phyloP scores from a whole-genome alignment of 1,139 yeast genomes.

The Zygoascus meyerae region DNA sequence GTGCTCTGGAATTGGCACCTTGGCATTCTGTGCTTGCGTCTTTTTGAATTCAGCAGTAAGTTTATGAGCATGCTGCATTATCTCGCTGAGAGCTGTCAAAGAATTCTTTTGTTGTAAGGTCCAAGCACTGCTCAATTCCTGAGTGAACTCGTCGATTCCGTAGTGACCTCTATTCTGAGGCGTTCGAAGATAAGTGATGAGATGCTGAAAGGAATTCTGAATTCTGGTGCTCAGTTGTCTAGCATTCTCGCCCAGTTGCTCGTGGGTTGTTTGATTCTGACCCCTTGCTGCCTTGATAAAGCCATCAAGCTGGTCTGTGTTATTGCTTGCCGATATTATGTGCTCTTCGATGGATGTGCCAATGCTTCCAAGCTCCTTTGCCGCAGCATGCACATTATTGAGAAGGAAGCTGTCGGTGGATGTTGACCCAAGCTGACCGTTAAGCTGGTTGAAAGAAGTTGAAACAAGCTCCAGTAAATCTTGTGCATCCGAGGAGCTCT shows the following conservation, averaged over 20 bases:
- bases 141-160: neutral
- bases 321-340: slow-evolving; percentile 5
- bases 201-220: slow-evolving; percentile 11
- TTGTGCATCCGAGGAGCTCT: neutral
- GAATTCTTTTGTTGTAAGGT: slow-evolving; percentile 12
- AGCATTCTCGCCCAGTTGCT: slow-evolving; percentile 6
- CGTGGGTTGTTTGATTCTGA: slow-evolving; percentile 8
- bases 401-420: neutral
- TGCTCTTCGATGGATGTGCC: slow-evolving; percentile 4
- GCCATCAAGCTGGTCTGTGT: slow-evolving; percentile 7
- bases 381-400: slow-evolving; percentile 1
- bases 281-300: slow-evolving; percentile 8
- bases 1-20: no score
- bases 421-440: neutral
- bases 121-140: slow-evolving; percentile 3
- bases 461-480: neutral
- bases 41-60: no score
- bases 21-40: no score
- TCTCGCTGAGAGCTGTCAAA: neutral
- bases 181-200: slow-evolving; percentile 10
- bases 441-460: neutral
- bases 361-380: slow-evolving; percentile 5
- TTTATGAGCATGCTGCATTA: no score
- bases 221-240: slow-evolving; percentile 11
- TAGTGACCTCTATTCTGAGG: neutral